These are phyloP conservation scores for Ogataea pilisensis DNA, from an alignment of 805 yeast genomes.

Conservation along the genomic window DNA sequence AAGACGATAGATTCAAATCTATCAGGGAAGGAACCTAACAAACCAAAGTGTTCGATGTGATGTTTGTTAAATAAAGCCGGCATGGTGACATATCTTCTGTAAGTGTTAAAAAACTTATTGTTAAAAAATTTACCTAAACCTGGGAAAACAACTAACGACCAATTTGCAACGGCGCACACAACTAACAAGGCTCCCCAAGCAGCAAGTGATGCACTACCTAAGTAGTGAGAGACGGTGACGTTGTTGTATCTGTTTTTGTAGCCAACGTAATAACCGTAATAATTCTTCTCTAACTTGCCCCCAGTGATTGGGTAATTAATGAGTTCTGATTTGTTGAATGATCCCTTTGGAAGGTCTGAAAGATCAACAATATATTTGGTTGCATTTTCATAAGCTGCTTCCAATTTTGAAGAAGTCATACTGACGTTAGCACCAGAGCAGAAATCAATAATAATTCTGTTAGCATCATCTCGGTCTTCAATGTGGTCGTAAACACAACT, in stretches of 20 bases:
- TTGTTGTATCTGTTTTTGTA: constrained; percentile 31
- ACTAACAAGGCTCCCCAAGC: constrained; percentile 47
- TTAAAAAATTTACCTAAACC: constrained; percentile 25
- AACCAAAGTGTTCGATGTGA: constrained; percentile 20
- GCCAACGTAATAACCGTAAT: constrained; percentile 24
- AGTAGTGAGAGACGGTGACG: constrained; percentile 37
- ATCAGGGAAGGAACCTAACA: constrained; percentile 42
- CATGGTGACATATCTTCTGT: constrained; percentile 24
- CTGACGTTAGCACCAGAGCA: constrained; percentile 19
- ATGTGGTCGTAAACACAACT: constrained; percentile 21
- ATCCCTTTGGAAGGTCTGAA: constrained; percentile 17
- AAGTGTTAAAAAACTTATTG: constrained; percentile 24
- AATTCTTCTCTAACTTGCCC: constrained; percentile 17
- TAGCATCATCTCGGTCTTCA: constrained; percentile 13
- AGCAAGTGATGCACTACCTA: constrained; percentile 44
- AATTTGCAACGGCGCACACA: constrained; percentile 38
- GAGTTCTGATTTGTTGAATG: constrained; percentile 29
- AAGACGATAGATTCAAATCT: constrained; percentile 47
- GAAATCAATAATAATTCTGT: constrained; percentile 18
- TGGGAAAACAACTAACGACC: constrained; percentile 39
- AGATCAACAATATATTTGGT: constrained; percentile 35
- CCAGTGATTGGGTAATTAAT: constrained; percentile 36
- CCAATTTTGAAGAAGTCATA: constrained; percentile 31
- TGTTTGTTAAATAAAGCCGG: constrained; percentile 21
- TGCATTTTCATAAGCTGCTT: constrained; percentile 39